Evolutionary conservation across 73 alveolate genomes (phyloP).

Genomic region (Paramecium caudatum): DNA sequence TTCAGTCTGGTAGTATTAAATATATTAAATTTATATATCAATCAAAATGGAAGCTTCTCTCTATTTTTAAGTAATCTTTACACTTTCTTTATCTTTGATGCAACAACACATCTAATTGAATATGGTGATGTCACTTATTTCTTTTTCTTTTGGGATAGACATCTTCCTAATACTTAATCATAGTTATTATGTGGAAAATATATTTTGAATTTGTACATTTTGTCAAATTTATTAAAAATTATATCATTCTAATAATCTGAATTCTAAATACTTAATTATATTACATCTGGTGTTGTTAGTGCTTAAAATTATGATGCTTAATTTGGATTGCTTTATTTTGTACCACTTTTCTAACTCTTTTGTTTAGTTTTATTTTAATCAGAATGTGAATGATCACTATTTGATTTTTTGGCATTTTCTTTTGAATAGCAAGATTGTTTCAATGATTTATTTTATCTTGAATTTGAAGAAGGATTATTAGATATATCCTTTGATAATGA

Average conservation of each 20-base stretch:
- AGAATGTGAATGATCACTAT: background rate
- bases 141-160: no score
- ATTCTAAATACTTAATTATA: background rate
- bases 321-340: background rate
- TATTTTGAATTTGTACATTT: background rate
- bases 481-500: background rate
- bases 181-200: conserved; percentile 48
- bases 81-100: background rate
- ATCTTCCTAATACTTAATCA: conserved; percentile 1
- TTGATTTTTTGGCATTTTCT: background rate
- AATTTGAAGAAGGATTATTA: conserved; percentile 1
- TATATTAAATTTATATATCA: no score
- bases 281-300: conserved; percentile 3
- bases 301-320: conserved; percentile 4
- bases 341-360: conserved; percentile 18
- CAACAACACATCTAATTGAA: conserved; percentile 31
- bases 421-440: background rate
- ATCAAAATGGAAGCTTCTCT: no score
- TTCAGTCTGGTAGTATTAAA: no score
- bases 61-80: background rate
- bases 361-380: background rate
- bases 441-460: conserved; percentile 1
- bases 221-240: conserved; percentile 5
- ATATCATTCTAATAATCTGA: conserved; percentile 7
- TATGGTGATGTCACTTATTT: background rate